Percentiles rank a stretch among this genome's conserved stretches.
phyloP scores from a whole-genome alignment of 2,329 filamentous ascomycete species.

The Colletotrichum shisoi region DNA sequence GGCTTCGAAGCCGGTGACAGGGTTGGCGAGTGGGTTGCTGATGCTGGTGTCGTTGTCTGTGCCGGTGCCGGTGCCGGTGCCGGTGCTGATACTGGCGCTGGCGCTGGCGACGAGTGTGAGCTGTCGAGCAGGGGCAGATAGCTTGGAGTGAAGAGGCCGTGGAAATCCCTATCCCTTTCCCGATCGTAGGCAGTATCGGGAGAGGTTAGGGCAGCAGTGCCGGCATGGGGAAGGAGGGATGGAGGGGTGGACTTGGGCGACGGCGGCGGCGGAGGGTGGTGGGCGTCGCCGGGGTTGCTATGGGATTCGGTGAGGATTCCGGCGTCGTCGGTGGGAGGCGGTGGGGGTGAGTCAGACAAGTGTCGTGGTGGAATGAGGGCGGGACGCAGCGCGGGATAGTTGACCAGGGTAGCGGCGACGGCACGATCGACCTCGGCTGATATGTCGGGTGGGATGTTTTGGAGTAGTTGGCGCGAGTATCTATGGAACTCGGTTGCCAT shows the following conservation, averaged over 20 bases:
- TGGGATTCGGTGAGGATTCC: conserved; percentile 16
- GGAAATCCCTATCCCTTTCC: conserved; percentile 67
- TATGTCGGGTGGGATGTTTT: conserved; percentile 56
- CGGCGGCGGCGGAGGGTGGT: conserved; percentile 18
- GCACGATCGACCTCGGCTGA: conserved; percentile 56
- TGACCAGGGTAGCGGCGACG: conserved; percentile 55
- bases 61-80: no score
- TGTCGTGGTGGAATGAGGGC: conserved; percentile 44
- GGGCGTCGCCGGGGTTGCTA: conserved; percentile 19
- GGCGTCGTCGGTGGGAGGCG: conserved; percentile 41
- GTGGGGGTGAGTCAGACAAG: conserved; percentile 49
- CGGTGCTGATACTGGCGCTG: neutral
- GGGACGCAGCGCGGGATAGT: conserved; percentile 57
- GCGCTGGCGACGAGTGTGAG: conserved; percentile 43
- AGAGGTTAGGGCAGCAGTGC: conserved; percentile 30
- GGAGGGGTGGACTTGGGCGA: conserved; percentile 32
- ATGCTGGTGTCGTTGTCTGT: conserved; percentile 38
- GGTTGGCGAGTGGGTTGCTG: conserved; percentile 39
- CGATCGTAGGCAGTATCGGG: conserved; percentile 46
- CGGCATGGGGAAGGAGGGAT: conserved; percentile 31
- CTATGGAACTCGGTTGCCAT: conserved; percentile 65
- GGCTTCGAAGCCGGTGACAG: conserved; percentile 39
- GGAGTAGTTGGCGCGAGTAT: conserved; percentile 61
- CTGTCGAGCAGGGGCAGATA: conserved; percentile 69
- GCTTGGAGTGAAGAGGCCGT: conserved; percentile 68